Evolutionary conservation across 805 yeast species (phyloP).

Genomic region (Candida arabinofermentans): DNA sequence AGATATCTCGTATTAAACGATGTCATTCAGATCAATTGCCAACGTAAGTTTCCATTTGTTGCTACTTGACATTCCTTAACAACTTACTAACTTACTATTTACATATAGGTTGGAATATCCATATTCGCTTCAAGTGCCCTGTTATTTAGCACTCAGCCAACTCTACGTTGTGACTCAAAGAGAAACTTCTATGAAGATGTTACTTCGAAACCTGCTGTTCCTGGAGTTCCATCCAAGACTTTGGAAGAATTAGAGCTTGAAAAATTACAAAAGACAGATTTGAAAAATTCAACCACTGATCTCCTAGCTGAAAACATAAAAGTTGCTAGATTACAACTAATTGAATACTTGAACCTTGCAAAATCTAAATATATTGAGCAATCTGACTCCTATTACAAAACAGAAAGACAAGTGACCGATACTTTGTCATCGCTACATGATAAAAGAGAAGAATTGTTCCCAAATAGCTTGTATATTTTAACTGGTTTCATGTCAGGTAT

Average conservation of each 20-base stretch:
- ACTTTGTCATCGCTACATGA: slow-evolving; percentile 64
- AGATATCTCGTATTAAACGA: background rate
- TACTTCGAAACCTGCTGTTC: slow-evolving; percentile 13
- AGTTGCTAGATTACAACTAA: slow-evolving; percentile 41
- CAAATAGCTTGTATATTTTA: slow-evolving; percentile 63
- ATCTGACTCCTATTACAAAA: slow-evolving; percentile 46
- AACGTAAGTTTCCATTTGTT: too few relatives aligned
- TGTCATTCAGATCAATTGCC: background rate
- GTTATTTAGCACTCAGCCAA: slow-evolving; percentile 4
- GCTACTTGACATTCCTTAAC: too few relatives aligned
- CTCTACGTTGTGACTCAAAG: slow-evolving; percentile 20
- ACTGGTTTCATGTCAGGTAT: slow-evolving; percentile 72
- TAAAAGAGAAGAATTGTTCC: slow-evolving; percentile 63
- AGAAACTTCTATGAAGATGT: slow-evolving; percentile 26
- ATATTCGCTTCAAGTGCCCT: slow-evolving; percentile 7
- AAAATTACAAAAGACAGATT: slow-evolving; percentile 13
- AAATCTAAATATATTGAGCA: slow-evolving; percentile 41
- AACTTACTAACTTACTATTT: too few relatives aligned
- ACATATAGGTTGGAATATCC: slow-evolving; percentile 9
- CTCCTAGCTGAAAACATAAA: slow-evolving; percentile 46
- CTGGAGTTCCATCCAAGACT: slow-evolving; percentile 19
- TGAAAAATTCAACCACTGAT: slow-evolving; percentile 10
- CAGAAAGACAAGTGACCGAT: slow-evolving; percentile 60
- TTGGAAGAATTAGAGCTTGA: slow-evolving; percentile 11
- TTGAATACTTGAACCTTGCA: slow-evolving; percentile 30